Evolutionary conservation across 306 rosid genomes (phyloP).

Genomic region (Ziziphus jujuba): DNA sequence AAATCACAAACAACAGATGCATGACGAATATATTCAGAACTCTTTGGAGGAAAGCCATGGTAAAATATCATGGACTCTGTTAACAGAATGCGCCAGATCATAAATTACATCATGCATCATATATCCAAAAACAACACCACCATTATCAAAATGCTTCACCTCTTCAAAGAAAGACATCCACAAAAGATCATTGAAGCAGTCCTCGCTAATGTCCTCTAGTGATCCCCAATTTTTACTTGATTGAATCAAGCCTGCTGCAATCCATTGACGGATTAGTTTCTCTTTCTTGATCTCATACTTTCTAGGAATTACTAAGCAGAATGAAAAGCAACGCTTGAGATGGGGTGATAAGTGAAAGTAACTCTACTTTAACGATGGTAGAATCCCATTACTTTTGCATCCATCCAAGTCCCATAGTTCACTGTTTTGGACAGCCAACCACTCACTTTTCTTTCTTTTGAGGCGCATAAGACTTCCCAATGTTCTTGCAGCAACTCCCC

Average conservation of each 20-base stretch:
- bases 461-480: not conserved
- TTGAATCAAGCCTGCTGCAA: constrained; percentile 17
- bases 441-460: not conserved
- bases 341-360: not conserved
- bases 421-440: not conserved
- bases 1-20: too few species aligned
- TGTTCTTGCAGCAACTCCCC: constrained; percentile 5
- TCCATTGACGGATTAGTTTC: not conserved
- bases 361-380: constrained; percentile 10
- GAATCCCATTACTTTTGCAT: not conserved
- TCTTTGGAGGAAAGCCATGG: too few species aligned
- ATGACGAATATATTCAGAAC: not conserved
- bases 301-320: not conserved
- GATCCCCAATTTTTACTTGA: not conserved
- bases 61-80: not conserved
- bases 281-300: too few species aligned
- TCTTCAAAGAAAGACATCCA: constrained; percentile 22
- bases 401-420: not conserved
- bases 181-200: not conserved
- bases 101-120: constrained; percentile 11
- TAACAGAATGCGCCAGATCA: constrained; percentile 3
- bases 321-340: constrained; percentile 5
- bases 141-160: not conserved
- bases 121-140: not conserved
- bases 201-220: constrained; percentile 13